Base-by-base conservation (phyloP, 75 land plant species). In the Cupressus sempervirens region DNA sequence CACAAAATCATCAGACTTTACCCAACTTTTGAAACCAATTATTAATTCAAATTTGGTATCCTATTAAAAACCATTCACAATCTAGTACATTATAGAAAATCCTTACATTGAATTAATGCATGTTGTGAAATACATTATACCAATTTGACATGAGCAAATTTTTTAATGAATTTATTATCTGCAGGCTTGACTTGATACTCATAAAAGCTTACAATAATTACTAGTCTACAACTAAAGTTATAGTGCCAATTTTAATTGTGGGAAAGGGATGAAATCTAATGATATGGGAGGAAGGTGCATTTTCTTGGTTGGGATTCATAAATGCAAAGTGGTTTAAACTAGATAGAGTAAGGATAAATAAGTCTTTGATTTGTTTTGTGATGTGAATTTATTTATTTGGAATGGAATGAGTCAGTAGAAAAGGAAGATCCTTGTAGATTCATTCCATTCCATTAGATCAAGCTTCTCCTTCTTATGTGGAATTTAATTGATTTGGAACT, bases 1-100 rank as follows among this genome's bases (percentile, higher is more conserved):
- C 72, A 81, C 91, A 76, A 88, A 88, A 82, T 73, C 88, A 16
- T 88, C 89, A 13, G 85, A 72, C 50, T 85, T 80, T 85, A 88
- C 45, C 26, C 48, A 79, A 26, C 30, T 45, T 79, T 79, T 79
- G 52, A 15, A 45, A 79, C 30, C 48, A 79, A 45, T 7, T 45
- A 30, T 79, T 6, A 41, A 30, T 72, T 72, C 74, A 72, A 1
- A 32, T 30, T 32, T 32, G 13, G 32, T 16, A 32, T 30, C 9
- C 67, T 72, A 72, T 32, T 32, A 30, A 0, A 72, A 72, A 32
- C 2, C 36, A 72, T 0, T 72, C 13, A 72, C 12, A 13, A 72
- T 72, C 12, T 13, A 72, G 35, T 3, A 32, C 73, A 72, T 72
- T 10, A 35, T 36, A 10, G 32, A 72, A 13, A 30, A 2, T 32